These are phyloP conservation scores for Penicillium sp. DNA, from an alignment of 2,329 filamentous ascomycete genomes.

Conservation along the genomic window DNA sequence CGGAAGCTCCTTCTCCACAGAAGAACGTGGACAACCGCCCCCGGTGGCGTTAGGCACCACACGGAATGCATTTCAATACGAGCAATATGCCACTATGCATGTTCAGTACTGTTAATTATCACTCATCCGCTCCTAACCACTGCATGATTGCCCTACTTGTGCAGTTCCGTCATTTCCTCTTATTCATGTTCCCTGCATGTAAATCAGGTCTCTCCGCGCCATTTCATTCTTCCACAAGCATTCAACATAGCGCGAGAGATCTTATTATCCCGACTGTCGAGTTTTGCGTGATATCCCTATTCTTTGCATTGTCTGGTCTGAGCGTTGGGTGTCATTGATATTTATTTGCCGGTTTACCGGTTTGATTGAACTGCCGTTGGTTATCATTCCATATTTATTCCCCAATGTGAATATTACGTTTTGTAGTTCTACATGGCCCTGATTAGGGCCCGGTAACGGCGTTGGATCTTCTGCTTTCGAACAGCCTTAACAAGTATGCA, in stretches of 20 bases:
- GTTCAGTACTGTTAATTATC: background rate
- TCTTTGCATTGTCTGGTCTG: conserved; percentile 27
- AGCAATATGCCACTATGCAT: background rate
- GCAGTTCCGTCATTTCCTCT: conserved; percentile 14
- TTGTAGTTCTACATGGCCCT: conserved; percentile 21
- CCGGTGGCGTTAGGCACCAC: conserved; percentile 35
- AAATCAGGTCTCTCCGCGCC: conserved; percentile 10
- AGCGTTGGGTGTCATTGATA: conserved; percentile 19
- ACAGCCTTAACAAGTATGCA: background rate
- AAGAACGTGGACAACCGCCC: conserved; percentile 36
- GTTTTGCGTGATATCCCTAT: conserved; percentile 31
- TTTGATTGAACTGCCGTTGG: conserved; percentile 5
- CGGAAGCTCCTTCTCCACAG: conserved; percentile 28
- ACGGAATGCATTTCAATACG: background rate
- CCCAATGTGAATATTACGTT: conserved; percentile 18
- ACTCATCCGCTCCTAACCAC: background rate
- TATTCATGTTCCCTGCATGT: conserved; percentile 11
- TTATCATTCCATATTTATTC: conserved; percentile 13
- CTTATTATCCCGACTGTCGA: conserved; percentile 21
- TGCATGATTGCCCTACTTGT: background rate
- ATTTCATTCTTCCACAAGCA: background rate
- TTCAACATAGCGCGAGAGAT: background rate
- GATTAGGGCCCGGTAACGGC: conserved; percentile 3
- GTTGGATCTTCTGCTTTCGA: background rate
- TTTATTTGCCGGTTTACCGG: conserved; percentile 7